Conservation (phyloP, 176 grass and related monocot species). For the Avena insularis region DNA sequence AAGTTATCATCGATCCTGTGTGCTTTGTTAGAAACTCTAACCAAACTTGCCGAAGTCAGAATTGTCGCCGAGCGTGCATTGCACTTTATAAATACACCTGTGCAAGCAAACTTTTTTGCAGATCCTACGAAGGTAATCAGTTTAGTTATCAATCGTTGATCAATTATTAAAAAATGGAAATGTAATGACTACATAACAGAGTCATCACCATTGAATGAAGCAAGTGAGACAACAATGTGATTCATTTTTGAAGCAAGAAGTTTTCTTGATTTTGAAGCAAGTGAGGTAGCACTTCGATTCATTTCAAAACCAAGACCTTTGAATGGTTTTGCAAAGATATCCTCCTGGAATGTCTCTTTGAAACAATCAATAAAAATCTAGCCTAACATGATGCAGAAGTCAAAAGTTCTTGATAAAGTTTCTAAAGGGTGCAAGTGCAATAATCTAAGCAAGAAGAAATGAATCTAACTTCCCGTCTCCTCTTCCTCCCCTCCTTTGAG, state of each 20-base stretch:
- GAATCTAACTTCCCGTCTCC: not conserved
- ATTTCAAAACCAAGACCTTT: not conserved
- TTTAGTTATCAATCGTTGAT: not conserved
- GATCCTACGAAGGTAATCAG: not conserved
- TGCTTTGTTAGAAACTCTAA: not conserved
- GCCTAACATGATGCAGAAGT: not conserved
- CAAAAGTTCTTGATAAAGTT: not conserved
- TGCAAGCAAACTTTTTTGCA: not conserved
- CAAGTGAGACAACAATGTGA: slow-evolving; percentile 3
- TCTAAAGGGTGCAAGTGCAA: not conserved
- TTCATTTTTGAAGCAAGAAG: not conserved
- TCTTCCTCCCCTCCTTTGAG: not conserved
- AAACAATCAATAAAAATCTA: not conserved
- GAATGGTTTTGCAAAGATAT: not conserved
- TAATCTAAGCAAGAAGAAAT: not conserved
- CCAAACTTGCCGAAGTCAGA: slow-evolving; percentile 25
- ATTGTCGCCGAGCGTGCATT: not conserved
- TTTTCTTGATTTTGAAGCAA: not conserved
- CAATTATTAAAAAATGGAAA: slow-evolving; percentile 6
- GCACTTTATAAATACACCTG: slow-evolving; percentile 8
- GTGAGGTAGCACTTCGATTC: not conserved
- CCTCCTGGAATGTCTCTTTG: not conserved
- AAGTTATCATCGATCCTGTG: not conserved
- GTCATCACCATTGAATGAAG: not conserved
- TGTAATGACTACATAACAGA: not conserved